Conservation (phyloP, 441 rosid species). For the Lagerstroemia fauriei region DNA sequence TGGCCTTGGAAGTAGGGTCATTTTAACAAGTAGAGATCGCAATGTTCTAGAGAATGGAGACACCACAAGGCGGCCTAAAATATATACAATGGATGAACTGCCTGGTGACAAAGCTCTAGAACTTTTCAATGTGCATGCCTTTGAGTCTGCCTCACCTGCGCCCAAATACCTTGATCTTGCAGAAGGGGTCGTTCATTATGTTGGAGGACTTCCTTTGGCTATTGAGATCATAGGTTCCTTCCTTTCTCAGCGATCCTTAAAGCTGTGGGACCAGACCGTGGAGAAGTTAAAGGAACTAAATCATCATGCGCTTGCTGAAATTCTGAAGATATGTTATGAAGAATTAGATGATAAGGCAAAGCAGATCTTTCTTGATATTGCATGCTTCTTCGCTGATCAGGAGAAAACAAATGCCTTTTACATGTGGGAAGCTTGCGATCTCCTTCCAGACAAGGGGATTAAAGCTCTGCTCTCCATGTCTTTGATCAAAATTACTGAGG, state of each 20-base stretch:
- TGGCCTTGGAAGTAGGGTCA: constrained; percentile 1
- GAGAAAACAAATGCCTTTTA: not conserved
- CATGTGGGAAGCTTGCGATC: constrained; percentile 6
- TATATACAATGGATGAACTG: not conserved
- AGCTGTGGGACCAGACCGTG: not conserved
- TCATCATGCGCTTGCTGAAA: not conserved
- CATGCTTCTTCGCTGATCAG: not conserved
- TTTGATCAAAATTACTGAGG: not conserved
- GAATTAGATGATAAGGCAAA: not conserved
- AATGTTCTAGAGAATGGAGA: not conserved
- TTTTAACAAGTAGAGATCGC: not conserved
- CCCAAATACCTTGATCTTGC: not conserved
- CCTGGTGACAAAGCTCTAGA: not conserved
- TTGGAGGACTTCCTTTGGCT: not conserved
- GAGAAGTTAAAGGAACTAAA: not conserved
- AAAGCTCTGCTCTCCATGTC: not conserved
- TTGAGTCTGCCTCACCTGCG: not conserved
- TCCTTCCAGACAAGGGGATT: not conserved
- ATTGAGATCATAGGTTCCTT: too few relatives aligned
- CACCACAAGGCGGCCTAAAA: too few relatives aligned
- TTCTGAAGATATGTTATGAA: not conserved
- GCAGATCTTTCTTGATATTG: constrained; percentile 3
- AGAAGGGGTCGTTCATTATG: not conserved
- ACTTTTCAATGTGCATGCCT: not conserved
- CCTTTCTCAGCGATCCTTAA: too few relatives aligned